Conservation (phyloP, 495 filamentous ascomycete species). For the Aspergillus heteromorphus region DNA sequence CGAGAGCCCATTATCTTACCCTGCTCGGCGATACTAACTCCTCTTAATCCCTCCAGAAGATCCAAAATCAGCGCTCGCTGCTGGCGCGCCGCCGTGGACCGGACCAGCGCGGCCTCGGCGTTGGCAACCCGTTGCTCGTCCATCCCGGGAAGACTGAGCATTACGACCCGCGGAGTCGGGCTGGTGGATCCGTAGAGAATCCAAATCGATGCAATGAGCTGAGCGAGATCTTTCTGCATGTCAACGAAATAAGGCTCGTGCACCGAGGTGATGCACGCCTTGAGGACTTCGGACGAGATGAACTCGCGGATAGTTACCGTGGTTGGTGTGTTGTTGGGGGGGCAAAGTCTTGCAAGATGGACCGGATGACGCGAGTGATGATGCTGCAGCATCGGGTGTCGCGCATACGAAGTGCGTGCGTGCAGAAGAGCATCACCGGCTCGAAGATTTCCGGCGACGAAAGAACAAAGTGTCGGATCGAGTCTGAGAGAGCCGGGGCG, state of each 20-base stretch:
- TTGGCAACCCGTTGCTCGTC: constrained; percentile 36
- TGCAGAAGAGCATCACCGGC: constrained; percentile 84
- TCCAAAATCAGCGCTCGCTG: constrained; percentile 84
- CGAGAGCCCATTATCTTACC: constrained; percentile 63
- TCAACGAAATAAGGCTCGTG: constrained; percentile 97
- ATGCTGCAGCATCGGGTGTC: constrained; percentile 85
- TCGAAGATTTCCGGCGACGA: constrained; percentile 74
- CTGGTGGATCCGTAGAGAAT: constrained; percentile 64
- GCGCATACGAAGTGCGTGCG: constrained; percentile 82
- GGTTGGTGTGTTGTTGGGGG: constrained; percentile 45
- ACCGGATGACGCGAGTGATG: constrained; percentile 76
- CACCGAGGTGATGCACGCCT: constrained; percentile 77
- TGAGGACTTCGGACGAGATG: constrained; percentile 76
- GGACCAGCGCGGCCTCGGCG: constrained; percentile 49
- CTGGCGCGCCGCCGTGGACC: constrained; percentile 62
- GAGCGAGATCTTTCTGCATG: constrained; percentile 86
- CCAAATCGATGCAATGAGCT: constrained; percentile 81
- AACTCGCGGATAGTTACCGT: constrained; percentile 79
- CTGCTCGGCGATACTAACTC: constrained; percentile 86
- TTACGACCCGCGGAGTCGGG: constrained; percentile 43
- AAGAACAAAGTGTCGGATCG: constrained; percentile 75
- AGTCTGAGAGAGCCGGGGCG: constrained; percentile 33
- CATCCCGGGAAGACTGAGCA: constrained; percentile 56
- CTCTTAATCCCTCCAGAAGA: constrained; percentile 76
- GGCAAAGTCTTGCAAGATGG: constrained; percentile 75